phyloP scores from a whole-genome alignment of 2,329 filamentous ascomycete species.

The Plectosphaerella cucumerina region DNA sequence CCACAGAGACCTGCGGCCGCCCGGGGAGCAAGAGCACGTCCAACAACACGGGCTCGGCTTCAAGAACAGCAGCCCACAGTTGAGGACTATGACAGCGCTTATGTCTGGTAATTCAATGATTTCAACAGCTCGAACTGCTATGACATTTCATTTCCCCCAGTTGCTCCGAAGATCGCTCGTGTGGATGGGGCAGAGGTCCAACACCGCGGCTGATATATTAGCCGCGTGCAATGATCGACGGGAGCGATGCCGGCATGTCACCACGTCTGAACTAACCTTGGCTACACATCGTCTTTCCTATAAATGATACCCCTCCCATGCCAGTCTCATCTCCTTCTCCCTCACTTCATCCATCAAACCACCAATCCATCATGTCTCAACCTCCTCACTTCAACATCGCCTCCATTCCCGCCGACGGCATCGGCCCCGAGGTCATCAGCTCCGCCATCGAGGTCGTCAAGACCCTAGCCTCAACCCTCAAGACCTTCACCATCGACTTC shows the following conservation, averaged over 20 bases:
- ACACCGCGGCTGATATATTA: too few relatives aligned
- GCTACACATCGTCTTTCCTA: too few relatives aligned
- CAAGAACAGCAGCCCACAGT: background rate
- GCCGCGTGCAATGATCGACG: too few relatives aligned
- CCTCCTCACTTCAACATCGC: slow-evolving; percentile 37
- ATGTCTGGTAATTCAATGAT: background rate
- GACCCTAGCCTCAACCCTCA: background rate
- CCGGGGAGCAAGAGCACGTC: background rate
- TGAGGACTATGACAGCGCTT: background rate
- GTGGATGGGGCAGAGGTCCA: too few relatives aligned
- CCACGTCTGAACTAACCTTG: too few relatives aligned
- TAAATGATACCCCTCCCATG: too few relatives aligned
- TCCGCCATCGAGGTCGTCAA: slow-evolving; percentile 2
- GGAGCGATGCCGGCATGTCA: too few relatives aligned
- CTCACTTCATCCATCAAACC: background rate
- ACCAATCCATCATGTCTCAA: slow-evolving; percentile 2
- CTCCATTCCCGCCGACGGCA: slow-evolving; percentile 66
- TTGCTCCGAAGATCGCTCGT: too few relatives aligned
- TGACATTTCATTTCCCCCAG: too few relatives aligned
- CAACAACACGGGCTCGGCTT: background rate
- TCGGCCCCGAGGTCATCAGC: slow-evolving; percentile 51
- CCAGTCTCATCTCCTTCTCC: too few relatives aligned
- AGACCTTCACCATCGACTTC: slow-evolving; percentile 2
- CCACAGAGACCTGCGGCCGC: background rate
- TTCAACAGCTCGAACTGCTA: too few relatives aligned